These are phyloP conservation scores for Aschersonia sp. DNA, from an alignment of 2,329 filamentous ascomycete genomes.

Conservation along the genomic window DNA sequence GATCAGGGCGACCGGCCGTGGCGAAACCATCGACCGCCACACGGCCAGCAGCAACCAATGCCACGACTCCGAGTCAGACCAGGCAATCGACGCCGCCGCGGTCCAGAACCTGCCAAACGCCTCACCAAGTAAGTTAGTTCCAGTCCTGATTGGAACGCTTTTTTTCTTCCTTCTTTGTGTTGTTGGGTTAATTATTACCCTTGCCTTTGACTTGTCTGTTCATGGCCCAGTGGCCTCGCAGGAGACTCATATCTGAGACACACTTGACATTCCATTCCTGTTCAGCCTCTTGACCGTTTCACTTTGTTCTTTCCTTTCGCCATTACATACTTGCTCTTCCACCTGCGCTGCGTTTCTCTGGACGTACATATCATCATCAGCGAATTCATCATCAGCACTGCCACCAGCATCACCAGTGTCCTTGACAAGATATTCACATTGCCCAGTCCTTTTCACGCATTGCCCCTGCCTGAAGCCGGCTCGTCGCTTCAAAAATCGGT, in stretches of 20 bases:
- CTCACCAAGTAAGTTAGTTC: constrained; percentile 1
- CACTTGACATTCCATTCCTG: not conserved
- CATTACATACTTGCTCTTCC: no score
- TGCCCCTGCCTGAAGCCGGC: no score
- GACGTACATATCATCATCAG: no score
- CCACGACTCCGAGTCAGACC: constrained; percentile 1
- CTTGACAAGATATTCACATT: no score
- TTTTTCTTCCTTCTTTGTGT: not conserved
- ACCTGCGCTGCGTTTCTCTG: not conserved
- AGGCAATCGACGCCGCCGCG: constrained; percentile 1
- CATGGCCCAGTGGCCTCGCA: no score
- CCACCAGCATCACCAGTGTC: not conserved
- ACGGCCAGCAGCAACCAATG: constrained; percentile 1
- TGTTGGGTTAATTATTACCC: not conserved
- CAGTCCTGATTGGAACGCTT: not conserved
- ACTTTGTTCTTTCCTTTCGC: not conserved
- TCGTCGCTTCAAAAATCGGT: no score
- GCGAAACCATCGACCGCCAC: constrained; percentile 4
- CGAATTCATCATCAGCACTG: no score
- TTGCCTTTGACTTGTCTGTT: not conserved
- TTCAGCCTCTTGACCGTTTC: not conserved
- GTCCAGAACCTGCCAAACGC: constrained; percentile 1
- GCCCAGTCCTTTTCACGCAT: no score
- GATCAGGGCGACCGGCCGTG: not conserved
- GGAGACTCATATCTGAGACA: no score